Evolutionary conservation across 208 protist genomes (phyloP), one percentile per base, ranked within the genome.

Genomic region (Crithidia mellificae): DNA sequence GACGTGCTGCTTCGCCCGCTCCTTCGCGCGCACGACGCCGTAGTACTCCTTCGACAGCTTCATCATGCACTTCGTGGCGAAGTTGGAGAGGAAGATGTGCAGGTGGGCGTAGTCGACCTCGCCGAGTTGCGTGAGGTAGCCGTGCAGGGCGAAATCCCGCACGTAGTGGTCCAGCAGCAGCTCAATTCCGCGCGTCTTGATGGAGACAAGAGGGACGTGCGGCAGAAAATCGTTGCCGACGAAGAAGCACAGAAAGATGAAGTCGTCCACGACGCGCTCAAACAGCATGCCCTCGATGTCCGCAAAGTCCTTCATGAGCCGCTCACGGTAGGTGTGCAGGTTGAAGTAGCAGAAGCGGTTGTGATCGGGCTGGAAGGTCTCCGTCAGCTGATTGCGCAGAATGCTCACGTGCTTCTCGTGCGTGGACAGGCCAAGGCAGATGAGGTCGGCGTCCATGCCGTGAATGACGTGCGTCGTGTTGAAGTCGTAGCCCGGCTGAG

Each of bases 171-270:
- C 87, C 19, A 97, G 75, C 6, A 99, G 72, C 30, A 90, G 46
- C 73, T 99, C 98, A 54, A 99, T 95, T 15, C 96, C 98, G 59
- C 96, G 96, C 34, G 97, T 95, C 65, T 93, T 91, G 78, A 99
- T 99, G 12, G 99, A 96, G 3, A 99, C 82, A 7, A 97, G 88
- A 14, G 98, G 98, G 12, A 99, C 75, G 74, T 99, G 98, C 19
- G 98, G 98, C 51, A 99, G 76, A 69, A 99, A 99, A 82, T 99
- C 99, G 74, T 99, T 99, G 30, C 99, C 99, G 32, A 98, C 93
- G 63, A 99, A 98, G 78, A 99, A 99, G 85, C 97, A 99, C 5
- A 99, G 73, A 58, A 99, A 99, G 27, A 99, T 87, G 78, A 99
- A 99, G 79, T 99, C 99, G 72, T 99, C 98, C 14, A 99, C 70